phyloP scores from a whole-genome alignment of 805 yeast species.

The Starmera pachycereana region DNA sequence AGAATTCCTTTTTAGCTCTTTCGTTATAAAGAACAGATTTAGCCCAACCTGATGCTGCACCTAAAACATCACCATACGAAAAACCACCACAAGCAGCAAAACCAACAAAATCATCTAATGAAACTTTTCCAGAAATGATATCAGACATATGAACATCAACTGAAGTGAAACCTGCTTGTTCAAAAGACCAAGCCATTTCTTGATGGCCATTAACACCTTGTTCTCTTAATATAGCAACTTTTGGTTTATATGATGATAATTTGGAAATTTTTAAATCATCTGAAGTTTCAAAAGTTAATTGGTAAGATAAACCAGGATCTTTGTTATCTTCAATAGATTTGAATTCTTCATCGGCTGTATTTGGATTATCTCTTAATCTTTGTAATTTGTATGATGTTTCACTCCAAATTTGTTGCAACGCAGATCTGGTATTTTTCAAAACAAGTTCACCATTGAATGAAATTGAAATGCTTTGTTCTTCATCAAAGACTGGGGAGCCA shows the following conservation, averaged over 20 bases:
- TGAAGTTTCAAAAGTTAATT: conserved; percentile 57
- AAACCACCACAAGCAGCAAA: conserved; percentile 98
- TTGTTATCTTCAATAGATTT: conserved; percentile 61
- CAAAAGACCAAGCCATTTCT: conserved; percentile 97
- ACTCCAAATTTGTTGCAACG: conserved; percentile 76
- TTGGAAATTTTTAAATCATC: conserved; percentile 35
- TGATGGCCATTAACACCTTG: conserved; percentile 98
- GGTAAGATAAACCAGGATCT: conserved; percentile 85
- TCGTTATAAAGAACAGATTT: conserved; percentile 85
- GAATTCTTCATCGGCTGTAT: conserved; percentile 79
- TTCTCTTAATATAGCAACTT: conserved; percentile 93
- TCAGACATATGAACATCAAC: conserved; percentile 97
- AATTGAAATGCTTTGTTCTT: conserved; percentile 42
- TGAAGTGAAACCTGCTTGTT: conserved; percentile 89
- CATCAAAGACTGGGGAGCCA: conserved; percentile 56
- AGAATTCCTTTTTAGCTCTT: conserved; percentile 64
- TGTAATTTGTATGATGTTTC: conserved; percentile 86
- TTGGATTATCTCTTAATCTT: conserved; percentile 89
- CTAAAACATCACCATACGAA: conserved; percentile 96
- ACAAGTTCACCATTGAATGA: conserved; percentile 35
- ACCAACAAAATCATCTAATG: conserved; percentile 77
- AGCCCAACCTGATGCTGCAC: conserved; percentile 99
- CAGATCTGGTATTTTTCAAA: conserved; percentile 48
- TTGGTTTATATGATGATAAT: conserved; percentile 42
- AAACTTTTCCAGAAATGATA: conserved; percentile 59